phyloP scores from a whole-genome alignment of 108 stramenopile species.

The Stephanodiscus triporus region DNA sequence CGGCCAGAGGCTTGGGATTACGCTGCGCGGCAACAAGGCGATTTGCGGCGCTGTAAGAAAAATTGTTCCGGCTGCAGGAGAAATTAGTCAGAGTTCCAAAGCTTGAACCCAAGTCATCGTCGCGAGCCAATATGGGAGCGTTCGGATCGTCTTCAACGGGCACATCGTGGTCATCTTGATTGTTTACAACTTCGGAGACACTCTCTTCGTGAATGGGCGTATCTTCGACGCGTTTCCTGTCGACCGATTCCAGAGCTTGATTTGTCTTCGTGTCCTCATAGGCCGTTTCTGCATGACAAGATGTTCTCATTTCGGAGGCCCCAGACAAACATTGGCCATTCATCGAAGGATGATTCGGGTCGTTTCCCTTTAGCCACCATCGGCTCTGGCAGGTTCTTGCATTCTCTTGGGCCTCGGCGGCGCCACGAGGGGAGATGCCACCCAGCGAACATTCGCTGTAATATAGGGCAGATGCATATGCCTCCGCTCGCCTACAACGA shows the following conservation, averaged over 20 bases:
- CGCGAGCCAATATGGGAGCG: slow-evolving; percentile 36
- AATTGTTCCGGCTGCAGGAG: background rate
- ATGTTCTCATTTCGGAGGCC: background rate
- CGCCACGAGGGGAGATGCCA: slow-evolving; percentile 16
- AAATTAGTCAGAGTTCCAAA: slow-evolving; percentile 1
- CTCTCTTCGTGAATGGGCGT: background rate
- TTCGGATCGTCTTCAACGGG: slow-evolving; percentile 11
- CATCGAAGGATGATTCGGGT: slow-evolving; percentile 42
- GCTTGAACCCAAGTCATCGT: slow-evolving; percentile 28
- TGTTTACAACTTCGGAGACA: background rate
- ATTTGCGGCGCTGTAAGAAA: background rate
- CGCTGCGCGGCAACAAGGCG: background rate
- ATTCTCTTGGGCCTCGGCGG: slow-evolving; percentile 32
- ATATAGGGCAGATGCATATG: slow-evolving; percentile 32
- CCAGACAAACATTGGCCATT: background rate
- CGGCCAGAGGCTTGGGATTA: background rate
- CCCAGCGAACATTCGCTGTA: slow-evolving; percentile 36
- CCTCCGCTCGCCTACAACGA: slow-evolving; percentile 16
- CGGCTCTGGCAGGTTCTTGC: slow-evolving; percentile 31
- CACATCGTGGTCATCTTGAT: slow-evolving; percentile 10
- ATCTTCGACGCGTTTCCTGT: background rate
- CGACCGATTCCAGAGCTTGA: background rate
- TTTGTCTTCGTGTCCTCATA: background rate
- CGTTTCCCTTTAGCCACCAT: slow-evolving; percentile 43
- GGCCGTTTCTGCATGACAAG: background rate